Base-by-base conservation (phyloP, 1,139 yeast species). In the Kluyveromyces marxianus region DNA sequence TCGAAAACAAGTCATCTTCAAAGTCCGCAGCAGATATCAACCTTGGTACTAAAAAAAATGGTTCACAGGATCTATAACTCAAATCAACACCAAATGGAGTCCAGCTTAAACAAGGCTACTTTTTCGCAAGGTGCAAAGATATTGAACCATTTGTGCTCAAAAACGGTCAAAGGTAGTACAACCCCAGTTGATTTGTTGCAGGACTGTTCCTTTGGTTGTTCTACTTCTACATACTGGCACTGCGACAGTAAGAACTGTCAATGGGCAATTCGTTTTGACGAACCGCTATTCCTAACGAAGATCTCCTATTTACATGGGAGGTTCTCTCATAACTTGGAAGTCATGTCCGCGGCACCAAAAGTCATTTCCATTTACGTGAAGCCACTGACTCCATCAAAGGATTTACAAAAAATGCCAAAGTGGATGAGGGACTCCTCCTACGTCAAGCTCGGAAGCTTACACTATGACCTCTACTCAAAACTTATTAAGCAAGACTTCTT, bases 341-440 rank as follows among this genome's bases (percentile, higher is more conserved):
- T 66, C 28, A 56, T 67, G 57, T 61, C 65, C 25, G 66, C 71
- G 2, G 67, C 69, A 7, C 73, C 73, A 3, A 60, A 55, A 38
- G 42, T 39, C 2, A 53, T 67, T 0, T 57, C 68, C 2, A 44
- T 69, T 0, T 69, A 56, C 44, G 62, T 67, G 7, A 54, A 58
- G 39, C 49, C 43, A 4, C 21, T 29, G n/a, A 25, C 4, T 6
- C n/a, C 43, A 62, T 46, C 32, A 44, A 39, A 25, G 49, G 46
- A 25, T 47, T 44, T 24, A 34, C 45, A 26, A 46, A 37, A 10
- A 45, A 37, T 10, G 44, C 51, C 29, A 34, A 36, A 21, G 3
- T 40, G 44, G 44, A 5, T 33, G 4, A 35, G 4, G 35, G 62
- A 59, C 36, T 44, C 42, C 4, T 44, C 53, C n/a, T 61, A 51